Base-by-base conservation (phyloP, 2,329 filamentous ascomycete genomes). In the Dichotomopilus funicola region DNA sequence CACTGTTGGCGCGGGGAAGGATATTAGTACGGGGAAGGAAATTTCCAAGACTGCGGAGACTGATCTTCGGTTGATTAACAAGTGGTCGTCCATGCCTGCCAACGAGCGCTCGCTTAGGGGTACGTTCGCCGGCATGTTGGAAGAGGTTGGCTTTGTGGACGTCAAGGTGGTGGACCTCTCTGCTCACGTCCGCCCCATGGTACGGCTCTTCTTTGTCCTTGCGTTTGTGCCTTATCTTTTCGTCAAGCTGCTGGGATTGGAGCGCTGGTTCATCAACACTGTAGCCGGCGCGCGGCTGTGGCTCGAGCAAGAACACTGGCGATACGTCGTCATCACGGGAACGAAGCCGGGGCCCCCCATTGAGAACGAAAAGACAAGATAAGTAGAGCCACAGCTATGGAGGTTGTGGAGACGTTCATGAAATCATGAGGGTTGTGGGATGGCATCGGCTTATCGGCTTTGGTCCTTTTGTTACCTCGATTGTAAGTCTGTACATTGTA, bases 181-280 rank as follows among this genome's bases (percentile, higher is more conserved):
- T 6, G 65, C 70, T 5, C 73, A 80, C 59, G 73, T 80, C 48
- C 64, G 66, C 46, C 78, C 77, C 4, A 76, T 79, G 72, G 66
- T 73, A 49, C 65, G 74, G 13, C 61, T 80, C 2, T 79, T 80
- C 62, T 79, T 68, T 59, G 11, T 73, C 2, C 54, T 80, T 7
- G 75, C 71, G 2, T 70, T 73, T 33, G 62, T 79, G 8, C 77
- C 77, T 2, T 79, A 73, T 61, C 63, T 73, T 13, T 63, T 80
- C 41, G 65, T 79, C 50, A 64, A 62, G 19, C 61, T 78, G 1
- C 59, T 80, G 4, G 64, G 68, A 0, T 65, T 80, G 6, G 70
- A 81, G 59, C 59, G 66, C 5, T 70, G 67, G 41, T 79, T 80
- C 49, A 70, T 76, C 53, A 80, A 80, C 60, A 75, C 72, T 0